Conservation (phyloP, 2,329 filamentous ascomycete genomes). For the Claviceps sp. region DNA sequence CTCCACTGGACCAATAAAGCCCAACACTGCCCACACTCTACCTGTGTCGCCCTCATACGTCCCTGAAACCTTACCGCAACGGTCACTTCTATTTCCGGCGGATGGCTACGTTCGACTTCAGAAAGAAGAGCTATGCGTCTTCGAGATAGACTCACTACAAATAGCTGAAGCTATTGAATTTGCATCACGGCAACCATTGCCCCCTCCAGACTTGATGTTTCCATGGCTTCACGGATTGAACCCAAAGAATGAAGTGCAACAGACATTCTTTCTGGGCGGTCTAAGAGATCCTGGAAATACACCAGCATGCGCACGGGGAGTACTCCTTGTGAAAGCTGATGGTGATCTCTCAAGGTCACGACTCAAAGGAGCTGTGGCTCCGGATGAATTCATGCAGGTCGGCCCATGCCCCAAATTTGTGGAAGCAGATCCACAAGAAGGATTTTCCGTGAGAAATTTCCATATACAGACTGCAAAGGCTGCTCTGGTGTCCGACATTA, state of each 20-base stretch:
- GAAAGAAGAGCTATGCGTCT: conserved; percentile 48
- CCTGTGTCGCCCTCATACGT: conserved; percentile 51
- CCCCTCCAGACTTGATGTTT: conserved; percentile 76
- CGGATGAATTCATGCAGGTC: conserved; percentile 61
- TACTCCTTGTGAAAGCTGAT: conserved; percentile 81
- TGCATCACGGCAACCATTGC: conserved; percentile 64
- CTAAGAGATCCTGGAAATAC: conserved; percentile 59
- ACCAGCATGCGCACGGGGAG: conserved; percentile 56
- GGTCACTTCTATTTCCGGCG: conserved; percentile 65
- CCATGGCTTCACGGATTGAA: conserved; percentile 95
- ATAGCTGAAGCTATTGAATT: conserved; percentile 65
- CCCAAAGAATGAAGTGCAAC: conserved; percentile 74
- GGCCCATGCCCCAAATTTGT: conserved; percentile 48
- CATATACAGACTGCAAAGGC: conserved; percentile 89
- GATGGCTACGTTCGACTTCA: conserved; percentile 41
- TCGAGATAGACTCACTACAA: conserved; percentile 55
- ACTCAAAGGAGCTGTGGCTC: conserved; percentile 75
- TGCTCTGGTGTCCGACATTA: conserved; percentile 77
- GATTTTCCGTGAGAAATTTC: conserved; percentile 93
- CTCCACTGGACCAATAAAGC: conserved; percentile 57
- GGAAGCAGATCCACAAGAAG: conserved; percentile 73
- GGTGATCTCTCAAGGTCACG: conserved; percentile 61
- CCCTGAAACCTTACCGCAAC: conserved; percentile 35
- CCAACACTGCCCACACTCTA: conserved; percentile 44
- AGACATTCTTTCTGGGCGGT: conserved; percentile 75